Conservation (phyloP, 805 yeast species). For the Torulaspora franciscae region DNA sequence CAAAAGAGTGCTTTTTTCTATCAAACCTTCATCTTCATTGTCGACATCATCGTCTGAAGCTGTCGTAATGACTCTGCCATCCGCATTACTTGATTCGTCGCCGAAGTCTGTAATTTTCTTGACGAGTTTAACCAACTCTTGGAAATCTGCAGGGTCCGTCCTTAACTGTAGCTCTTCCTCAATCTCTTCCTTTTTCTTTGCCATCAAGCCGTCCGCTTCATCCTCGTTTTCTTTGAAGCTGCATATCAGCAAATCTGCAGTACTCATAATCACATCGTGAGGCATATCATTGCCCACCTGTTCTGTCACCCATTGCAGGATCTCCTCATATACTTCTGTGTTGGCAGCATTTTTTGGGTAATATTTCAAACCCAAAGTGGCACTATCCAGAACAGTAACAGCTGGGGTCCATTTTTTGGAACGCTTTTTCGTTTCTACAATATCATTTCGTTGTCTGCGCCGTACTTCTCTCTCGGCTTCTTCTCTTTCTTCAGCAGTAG, state of each 20-base stretch:
- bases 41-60: constrained; percentile 38
- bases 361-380: constrained; percentile 50
- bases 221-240: constrained; percentile 21
- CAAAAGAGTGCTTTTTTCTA: too few species aligned
- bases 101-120: constrained; percentile 50
- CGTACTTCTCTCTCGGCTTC: constrained; percentile 13
- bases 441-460: constrained; percentile 6
- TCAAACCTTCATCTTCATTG: constrained; percentile 8
- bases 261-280: constrained; percentile 55
- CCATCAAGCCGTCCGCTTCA: constrained; percentile 18
- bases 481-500: constrained; percentile 17
- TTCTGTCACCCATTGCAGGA: constrained; percentile 55
- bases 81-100: constrained; percentile 12
- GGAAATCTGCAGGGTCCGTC: constrained; percentile 38
- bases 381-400: constrained; percentile 35
- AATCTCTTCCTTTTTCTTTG: constrained; percentile 44
- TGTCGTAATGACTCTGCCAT: constrained; percentile 29
- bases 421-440: background rate
- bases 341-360: constrained; percentile 57
- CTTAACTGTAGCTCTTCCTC: constrained; percentile 42
- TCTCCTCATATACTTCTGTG: constrained; percentile 46
- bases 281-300: constrained; percentile 67
- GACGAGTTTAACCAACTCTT: constrained; percentile 41
- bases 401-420: background rate
- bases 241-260: constrained; percentile 25